Conservation (phyloP, 2,329 filamentous ascomycete species). For the Neopestalotiopsis rosae region DNA sequence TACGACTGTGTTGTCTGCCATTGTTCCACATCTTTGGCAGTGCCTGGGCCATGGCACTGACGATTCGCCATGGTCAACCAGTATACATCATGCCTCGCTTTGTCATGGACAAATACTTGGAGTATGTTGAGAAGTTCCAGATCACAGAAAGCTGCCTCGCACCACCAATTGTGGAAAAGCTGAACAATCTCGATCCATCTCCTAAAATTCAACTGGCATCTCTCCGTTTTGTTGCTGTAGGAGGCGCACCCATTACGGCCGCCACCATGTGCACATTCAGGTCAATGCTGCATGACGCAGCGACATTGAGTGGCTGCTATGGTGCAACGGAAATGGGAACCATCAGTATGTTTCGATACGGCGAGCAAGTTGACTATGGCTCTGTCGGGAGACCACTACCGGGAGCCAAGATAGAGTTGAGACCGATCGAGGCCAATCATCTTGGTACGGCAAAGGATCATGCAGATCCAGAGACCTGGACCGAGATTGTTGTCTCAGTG, state of each 20-base stretch:
- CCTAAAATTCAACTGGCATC: conserved; percentile 40
- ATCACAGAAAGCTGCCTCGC: conserved; percentile 55
- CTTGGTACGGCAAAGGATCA: neutral
- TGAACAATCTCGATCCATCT: conserved; percentile 36
- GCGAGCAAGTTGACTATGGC: conserved; percentile 45
- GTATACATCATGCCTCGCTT: conserved; percentile 54
- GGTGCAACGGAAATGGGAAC: conserved; percentile 60
- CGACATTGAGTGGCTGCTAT: conserved; percentile 53
- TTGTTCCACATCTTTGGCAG: conserved; percentile 59
- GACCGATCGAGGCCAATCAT: neutral
- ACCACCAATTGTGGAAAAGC: conserved; percentile 47
- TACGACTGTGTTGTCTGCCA: conserved; percentile 52
- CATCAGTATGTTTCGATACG: conserved; percentile 44
- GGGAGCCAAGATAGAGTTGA: conserved; percentile 35
- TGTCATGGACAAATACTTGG: conserved; percentile 43
- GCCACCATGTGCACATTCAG: conserved; percentile 45
- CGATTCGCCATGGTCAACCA: conserved; percentile 49
- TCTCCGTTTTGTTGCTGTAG: conserved; percentile 49
- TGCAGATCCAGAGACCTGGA: neutral
- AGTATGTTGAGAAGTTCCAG: conserved; percentile 42
- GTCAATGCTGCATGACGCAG: conserved; percentile 43
- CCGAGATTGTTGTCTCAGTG: conserved; percentile 6
- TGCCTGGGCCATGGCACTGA: conserved; percentile 50
- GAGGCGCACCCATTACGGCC: conserved; percentile 53
- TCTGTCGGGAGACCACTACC: conserved; percentile 52